Conservation (phyloP, 305 asterid species). For the Stenogyne calaminthoides region DNA sequence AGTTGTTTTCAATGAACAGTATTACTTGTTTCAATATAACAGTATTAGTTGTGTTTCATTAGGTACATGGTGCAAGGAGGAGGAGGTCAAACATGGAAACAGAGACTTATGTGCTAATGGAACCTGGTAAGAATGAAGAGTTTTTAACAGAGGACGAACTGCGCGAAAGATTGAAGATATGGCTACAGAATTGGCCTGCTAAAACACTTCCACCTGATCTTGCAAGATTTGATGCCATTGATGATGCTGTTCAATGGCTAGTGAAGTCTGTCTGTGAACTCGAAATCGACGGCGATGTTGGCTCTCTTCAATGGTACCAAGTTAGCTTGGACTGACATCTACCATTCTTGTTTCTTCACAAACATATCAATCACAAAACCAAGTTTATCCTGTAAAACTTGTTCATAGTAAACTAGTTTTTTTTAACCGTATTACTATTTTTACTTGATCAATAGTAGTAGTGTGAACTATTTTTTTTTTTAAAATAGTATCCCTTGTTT, state of each 20-base stretch:
- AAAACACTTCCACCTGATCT: constrained; percentile 66
- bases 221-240: constrained; percentile 58
- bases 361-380: not conserved
- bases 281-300: constrained; percentile 83
- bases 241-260: constrained; percentile 69
- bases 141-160: constrained; percentile 73
- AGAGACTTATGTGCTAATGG: constrained; percentile 75
- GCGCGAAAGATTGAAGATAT: constrained; percentile 48
- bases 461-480: too few relatives aligned
- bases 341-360: not conserved
- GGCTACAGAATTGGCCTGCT: constrained; percentile 82
- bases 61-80: constrained; percentile 62
- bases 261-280: constrained; percentile 81
- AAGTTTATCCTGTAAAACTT: too few relatives aligned
- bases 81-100: constrained; percentile 64
- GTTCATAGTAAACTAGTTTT: too few relatives aligned
- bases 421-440: too few relatives aligned
- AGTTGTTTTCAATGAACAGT: too few relatives aligned
- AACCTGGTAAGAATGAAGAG: constrained; percentile 74
- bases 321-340: constrained; percentile 62
- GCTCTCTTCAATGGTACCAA: constrained; percentile 89
- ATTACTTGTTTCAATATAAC: too few relatives aligned
- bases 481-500: too few relatives aligned
- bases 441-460: too few relatives aligned
- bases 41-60: not conserved